Base-by-base conservation (phyloP, 75 land plant genomes). In the Cunninghamia lanceolata region DNA sequence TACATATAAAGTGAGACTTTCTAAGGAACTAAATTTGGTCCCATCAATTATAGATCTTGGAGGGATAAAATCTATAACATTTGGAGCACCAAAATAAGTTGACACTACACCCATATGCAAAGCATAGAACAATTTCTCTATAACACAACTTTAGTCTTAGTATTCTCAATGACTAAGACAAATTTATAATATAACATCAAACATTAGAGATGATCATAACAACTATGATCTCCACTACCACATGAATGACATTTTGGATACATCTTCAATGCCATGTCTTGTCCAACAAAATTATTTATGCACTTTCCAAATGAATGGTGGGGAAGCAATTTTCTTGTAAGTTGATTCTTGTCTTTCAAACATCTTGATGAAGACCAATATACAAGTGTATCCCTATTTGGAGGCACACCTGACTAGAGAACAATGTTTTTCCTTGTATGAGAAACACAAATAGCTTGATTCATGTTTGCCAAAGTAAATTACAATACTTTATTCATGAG, bases 321-420 rank as follows among this genome's bases (percentile, higher is more conserved):
- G 11, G 96, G 93, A 42, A 98, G 71, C 83, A 98, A 85, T 36
- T 83, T 86, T 36, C 83, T 85, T 5, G 99, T 98, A 50, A 94
- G 91, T 45, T 85, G 40, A 79, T 95, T 90, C 88, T 98, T 91
- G 38, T 89, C 46, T 7, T 90, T 78, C 81, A 98, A 84, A 82
- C 99, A 98, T 35, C 96, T 88, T 54, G 99, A 98, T 35, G 99
- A 98, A 71, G 99, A 98, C 99, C 99, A 98, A 88, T 98, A 98
- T n/a, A 98, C 98, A 85, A 98, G 98, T 17, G 88, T 91, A 86
- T 95, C 95, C 99, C n/a, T n/a, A n/a, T n/a, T n/a, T n/a, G n/a
- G n/a, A n/a, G n/a, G n/a, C n/a, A n/a, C n/a, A n/a, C n/a, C n/a
- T n/a, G n/a, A n/a, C n/a, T n/a, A n/a, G n/a, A n/a, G n/a, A n/a